Conservation (phyloP, 2,329 filamentous ascomycete genomes). For the Alternaria ventricosa region DNA sequence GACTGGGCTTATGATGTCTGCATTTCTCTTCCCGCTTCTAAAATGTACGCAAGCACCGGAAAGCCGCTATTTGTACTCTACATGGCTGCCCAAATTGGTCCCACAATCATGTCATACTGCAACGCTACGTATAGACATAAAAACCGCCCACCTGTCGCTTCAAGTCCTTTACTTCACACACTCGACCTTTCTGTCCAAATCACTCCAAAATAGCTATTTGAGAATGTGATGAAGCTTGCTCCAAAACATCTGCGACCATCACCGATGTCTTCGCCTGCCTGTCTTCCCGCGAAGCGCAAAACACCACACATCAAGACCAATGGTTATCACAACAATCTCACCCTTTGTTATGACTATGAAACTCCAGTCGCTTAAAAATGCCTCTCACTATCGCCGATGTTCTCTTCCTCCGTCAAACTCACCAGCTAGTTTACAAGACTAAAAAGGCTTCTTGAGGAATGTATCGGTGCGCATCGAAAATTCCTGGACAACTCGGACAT, state of each 20-base stretch:
- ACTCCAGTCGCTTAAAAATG: background rate
- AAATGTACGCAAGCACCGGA: accelerated
- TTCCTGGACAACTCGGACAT: background rate
- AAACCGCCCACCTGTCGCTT: background rate
- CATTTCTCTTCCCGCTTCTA: too few species aligned
- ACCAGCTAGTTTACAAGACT: background rate
- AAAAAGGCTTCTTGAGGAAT: background rate
- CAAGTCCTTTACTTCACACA: background rate
- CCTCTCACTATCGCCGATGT: background rate
- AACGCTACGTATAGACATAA: background rate
- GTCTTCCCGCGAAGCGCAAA: background rate
- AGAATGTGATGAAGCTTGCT: accelerated
- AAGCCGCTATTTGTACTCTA: too few species aligned
- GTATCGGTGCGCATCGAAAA: background rate
- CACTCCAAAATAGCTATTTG: accelerated
- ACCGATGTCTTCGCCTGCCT: background rate
- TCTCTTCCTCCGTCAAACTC: background rate
- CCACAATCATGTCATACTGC: background rate
- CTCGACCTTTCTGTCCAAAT: background rate
- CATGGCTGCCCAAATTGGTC: too few species aligned
- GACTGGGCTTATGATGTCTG: too few species aligned
- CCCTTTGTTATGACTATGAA: background rate
- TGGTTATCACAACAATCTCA: background rate
- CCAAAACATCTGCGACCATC: accelerated
- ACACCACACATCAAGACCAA: background rate